These are phyloP conservation scores for Xanthoconium purpureum DNA, from an alignment of 768 basidiomycete genomes.

Conservation along the genomic window DNA sequence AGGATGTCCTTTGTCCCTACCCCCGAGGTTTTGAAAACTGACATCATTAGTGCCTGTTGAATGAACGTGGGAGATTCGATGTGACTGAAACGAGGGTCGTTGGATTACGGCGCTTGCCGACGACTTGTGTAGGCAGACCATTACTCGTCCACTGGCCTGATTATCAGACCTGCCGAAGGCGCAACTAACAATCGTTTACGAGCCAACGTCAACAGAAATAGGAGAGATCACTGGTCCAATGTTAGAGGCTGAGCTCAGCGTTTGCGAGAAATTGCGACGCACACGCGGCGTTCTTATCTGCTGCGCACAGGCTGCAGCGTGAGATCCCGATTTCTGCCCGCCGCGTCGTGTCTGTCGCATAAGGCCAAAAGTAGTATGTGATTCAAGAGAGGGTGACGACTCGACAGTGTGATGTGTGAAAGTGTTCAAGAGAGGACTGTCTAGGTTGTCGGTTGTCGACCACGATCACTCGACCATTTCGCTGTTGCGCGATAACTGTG, in stretches of 20 bases:
- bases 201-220: not conserved
- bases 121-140: not conserved
- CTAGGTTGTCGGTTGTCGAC: no score
- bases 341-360: no score
- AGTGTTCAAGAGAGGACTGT: not conserved
- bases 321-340: no score
- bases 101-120: not conserved
- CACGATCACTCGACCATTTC: not conserved
- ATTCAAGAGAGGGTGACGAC: not conserved
- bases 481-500: no score
- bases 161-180: not conserved
- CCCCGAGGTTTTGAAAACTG: not conserved
- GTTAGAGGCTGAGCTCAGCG: no score
- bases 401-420: not conserved
- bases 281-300: no score
- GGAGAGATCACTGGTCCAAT: not conserved
- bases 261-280: no score
- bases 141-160: not conserved
- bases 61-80: constrained; percentile 8
- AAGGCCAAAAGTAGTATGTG: not conserved
- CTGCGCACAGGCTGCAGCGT: no score
- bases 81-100: constrained; percentile 5
- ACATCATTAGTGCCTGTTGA: constrained; percentile 6
- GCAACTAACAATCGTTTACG: not conserved
- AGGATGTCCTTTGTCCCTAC: constrained; percentile 17